Percentiles rank a stretch among this genome's conserved stretches.
These are phyloP conservation scores for Phialophora verrucosa DNA, from an alignment of 2,329 filamentous ascomycete species.

Conservation along the genomic window DNA sequence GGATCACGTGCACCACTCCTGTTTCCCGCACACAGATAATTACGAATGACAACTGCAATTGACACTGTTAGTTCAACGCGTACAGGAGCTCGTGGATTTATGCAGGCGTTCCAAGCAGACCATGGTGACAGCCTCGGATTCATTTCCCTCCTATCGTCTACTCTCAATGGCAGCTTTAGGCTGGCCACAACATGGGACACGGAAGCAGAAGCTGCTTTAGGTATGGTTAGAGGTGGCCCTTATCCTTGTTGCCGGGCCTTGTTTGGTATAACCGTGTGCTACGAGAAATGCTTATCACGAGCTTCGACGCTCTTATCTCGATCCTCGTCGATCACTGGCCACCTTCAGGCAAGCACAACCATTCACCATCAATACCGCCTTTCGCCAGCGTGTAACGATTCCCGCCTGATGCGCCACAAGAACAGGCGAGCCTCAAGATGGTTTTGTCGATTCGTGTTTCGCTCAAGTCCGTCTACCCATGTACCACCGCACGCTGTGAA, in stretches of 20 bases:
- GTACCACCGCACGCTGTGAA: neutral
- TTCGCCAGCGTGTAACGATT: neutral
- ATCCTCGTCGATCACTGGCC: slow-evolving; percentile 3
- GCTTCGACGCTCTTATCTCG: slow-evolving; percentile 7
- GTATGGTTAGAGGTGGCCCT: neutral
- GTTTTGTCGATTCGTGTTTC: slow-evolving; percentile 4
- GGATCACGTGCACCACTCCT: too few species aligned
- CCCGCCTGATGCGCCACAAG: neutral
- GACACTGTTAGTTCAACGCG: too few species aligned
- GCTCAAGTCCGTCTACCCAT: slow-evolving; percentile 13
- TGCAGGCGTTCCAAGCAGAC: neutral
- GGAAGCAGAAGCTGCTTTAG: neutral
- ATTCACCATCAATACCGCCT: slow-evolving; percentile 2
- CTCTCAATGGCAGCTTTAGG: neutral
- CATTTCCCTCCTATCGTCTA: neutral
- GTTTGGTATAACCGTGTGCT: neutral
- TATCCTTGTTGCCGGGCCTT: neutral
- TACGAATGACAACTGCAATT: too few species aligned
- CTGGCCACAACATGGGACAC: neutral
- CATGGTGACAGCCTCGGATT: neutral
- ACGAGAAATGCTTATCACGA: slow-evolving; percentile 21
- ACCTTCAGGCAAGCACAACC: neutral
- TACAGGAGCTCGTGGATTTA: neutral
- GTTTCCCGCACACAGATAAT: too few species aligned
- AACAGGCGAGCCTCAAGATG: neutral